Conservation (phyloP, 148 eudicot species). For the Persicaria tinctoria region DNA sequence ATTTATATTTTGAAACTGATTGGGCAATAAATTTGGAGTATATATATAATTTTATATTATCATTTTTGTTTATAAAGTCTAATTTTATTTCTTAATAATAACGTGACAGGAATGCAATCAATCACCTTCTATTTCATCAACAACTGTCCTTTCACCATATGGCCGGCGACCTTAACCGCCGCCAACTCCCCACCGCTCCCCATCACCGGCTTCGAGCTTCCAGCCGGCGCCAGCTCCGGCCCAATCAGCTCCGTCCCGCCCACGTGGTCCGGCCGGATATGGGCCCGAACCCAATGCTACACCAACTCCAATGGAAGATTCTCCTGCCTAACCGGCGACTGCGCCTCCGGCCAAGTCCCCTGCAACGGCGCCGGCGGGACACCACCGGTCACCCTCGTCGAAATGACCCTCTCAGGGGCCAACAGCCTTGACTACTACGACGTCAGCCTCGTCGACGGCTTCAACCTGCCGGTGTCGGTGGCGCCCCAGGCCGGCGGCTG, state of each 20-base stretch:
- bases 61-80: too few relatives aligned
- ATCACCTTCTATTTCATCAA: neutral
- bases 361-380: neutral
- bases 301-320: neutral
- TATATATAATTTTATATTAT: too few relatives aligned
- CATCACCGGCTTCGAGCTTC: neutral
- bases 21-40: too few relatives aligned
- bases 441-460: slow-evolving; percentile 82
- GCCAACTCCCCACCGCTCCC: neutral
- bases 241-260: neutral
- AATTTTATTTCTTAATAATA: too few relatives aligned
- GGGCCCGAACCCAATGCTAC: neutral
- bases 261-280: neutral
- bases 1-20: too few relatives aligned
- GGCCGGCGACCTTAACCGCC: neutral
- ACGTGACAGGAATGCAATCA: neutral
- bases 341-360: neutral
- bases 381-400: neutral
- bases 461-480: slow-evolving; percentile 78
- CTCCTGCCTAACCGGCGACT: neutral
- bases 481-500: slow-evolving; percentile 80
- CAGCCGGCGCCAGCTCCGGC: neutral
- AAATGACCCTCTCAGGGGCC: neutral
- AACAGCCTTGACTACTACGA: slow-evolving; percentile 60
- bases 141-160: neutral